phyloP scores from a whole-genome alignment of 2,329 filamentous ascomycete genomes.

The Akanthomyces lecanii region DNA sequence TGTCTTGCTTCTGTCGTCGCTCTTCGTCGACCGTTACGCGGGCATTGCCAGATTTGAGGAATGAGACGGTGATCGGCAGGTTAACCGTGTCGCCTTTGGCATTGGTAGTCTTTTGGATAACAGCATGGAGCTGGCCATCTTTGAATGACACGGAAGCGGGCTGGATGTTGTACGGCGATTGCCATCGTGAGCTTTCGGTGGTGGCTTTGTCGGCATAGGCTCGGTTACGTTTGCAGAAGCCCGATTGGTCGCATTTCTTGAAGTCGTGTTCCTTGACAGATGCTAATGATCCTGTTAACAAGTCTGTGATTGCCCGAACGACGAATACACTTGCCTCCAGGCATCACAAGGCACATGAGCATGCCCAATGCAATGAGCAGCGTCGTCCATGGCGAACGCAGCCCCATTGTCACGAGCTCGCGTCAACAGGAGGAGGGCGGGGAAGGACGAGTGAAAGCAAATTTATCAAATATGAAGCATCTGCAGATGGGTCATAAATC shows the following conservation, averaged over 20 bases:
- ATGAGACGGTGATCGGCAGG: slow-evolving; percentile 79
- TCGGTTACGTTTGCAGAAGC: slow-evolving; percentile 95
- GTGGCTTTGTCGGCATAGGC: slow-evolving; percentile 76
- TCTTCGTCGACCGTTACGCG: slow-evolving; percentile 90
- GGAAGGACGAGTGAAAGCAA: not conserved
- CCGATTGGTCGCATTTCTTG: slow-evolving; percentile 92
- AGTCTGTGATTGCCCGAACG: not conserved
- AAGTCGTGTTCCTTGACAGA: slow-evolving; percentile 94
- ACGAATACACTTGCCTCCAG: slow-evolving; percentile 48
- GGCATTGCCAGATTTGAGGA: slow-evolving; percentile 84
- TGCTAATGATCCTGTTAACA: slow-evolving; percentile 44
- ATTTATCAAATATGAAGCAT: slow-evolving; percentile 1
- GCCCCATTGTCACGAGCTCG: slow-evolving; percentile 12
- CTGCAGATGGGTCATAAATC: slow-evolving; percentile 1
- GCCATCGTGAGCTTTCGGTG: slow-evolving; percentile 63
- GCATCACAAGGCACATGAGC: slow-evolving; percentile 57
- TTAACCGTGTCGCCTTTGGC: slow-evolving; percentile 61
- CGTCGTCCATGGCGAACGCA: slow-evolving; percentile 50
- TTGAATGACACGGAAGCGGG: slow-evolving; percentile 69
- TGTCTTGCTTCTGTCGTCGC: slow-evolving; percentile 80
- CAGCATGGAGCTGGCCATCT: slow-evolving; percentile 73
- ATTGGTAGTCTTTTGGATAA: slow-evolving; percentile 74
- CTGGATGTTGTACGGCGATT: slow-evolving; percentile 74
- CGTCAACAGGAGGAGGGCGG: not conserved
- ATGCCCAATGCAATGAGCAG: slow-evolving; percentile 56